Conservation (phyloP, 1,139 yeast species). For the Protomyces macrosporus region DNA sequence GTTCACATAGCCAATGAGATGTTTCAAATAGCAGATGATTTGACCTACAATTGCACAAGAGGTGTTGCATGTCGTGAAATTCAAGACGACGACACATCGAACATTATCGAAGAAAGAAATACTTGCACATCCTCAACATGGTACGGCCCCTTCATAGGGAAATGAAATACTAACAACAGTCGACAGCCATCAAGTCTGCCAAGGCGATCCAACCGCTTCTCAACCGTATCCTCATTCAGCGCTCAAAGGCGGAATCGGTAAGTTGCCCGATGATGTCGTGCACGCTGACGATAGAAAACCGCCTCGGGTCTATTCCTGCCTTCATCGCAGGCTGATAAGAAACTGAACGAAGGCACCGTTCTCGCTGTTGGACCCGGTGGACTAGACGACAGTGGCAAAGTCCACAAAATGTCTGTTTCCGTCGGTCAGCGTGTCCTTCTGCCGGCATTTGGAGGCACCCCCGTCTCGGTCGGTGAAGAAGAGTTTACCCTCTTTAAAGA, state of each 20-base stretch:
- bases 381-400: constrained; percentile 56
- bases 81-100: no score
- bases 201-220: constrained; percentile 84
- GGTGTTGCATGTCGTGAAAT: no score
- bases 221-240: constrained; percentile 93
- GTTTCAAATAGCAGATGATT: no score
- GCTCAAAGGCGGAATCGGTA: constrained; percentile 60
- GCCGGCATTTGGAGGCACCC: constrained; percentile 84
- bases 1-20: no score
- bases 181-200: constrained; percentile 71
- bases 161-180: background rate
- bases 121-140: background rate
- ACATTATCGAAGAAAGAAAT: no score
- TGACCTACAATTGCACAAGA: no score
- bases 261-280: background rate
- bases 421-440: constrained; percentile 91
- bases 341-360: constrained; percentile 58
- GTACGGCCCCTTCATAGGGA: background rate
- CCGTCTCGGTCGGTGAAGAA: constrained; percentile 78
- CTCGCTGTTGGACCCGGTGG: constrained; percentile 51
- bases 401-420: constrained; percentile 65
- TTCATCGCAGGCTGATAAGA: constrained; percentile 83
- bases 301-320: constrained; percentile 94
- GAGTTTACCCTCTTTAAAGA: constrained; percentile 54
- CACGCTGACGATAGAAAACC: constrained; percentile 57